Evolutionary conservation across 2,329 filamentous ascomycete species (phyloP).

Genomic region (Aaosphaeria pasadenensis): DNA sequence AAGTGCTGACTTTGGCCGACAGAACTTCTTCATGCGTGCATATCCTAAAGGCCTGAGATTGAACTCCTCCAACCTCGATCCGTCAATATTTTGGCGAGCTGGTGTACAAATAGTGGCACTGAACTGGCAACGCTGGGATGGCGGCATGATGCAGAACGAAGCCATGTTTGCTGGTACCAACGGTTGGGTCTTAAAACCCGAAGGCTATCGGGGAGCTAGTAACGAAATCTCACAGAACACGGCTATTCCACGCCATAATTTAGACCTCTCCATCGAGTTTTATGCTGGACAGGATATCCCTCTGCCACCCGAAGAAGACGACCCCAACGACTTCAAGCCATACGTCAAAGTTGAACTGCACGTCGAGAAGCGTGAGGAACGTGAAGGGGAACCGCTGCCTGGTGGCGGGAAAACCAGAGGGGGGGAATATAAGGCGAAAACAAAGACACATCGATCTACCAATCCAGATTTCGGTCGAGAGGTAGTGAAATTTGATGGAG

Average conservation of each 20-base stretch:
- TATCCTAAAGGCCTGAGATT: constrained; percentile 84
- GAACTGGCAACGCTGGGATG: constrained; percentile 90
- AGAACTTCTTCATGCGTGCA: constrained; percentile 75
- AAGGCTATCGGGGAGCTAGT: constrained; percentile 60
- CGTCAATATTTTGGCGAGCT: constrained; percentile 79
- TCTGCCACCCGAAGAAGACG: constrained; percentile 55
- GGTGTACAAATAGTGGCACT: constrained; percentile 88
- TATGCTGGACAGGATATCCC: constrained; percentile 76
- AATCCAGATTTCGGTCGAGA: constrained; percentile 47
- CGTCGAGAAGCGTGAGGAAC: constrained; percentile 63
- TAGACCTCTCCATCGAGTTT: constrained; percentile 70
- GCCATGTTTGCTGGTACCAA: constrained; percentile 81
- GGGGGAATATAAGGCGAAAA: constrained; percentile 47
- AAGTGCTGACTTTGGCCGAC: too few relatives aligned
- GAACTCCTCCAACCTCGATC: constrained; percentile 82
- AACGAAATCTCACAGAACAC: constrained; percentile 40
- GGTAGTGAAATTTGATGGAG: constrained; percentile 42
- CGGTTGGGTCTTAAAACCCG: constrained; percentile 84
- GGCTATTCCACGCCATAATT: constrained; percentile 48
- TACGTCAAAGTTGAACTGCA: constrained; percentile 79
- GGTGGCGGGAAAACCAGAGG: constrained; percentile 54
- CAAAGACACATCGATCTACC: constrained; percentile 41
- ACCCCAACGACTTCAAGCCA: constrained; percentile 63
- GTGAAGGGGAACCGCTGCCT: constrained; percentile 38
- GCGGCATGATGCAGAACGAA: constrained; percentile 94